Base-by-base conservation (phyloP, 768 basidiomycete species). In the Tremella fuciformis region DNA sequence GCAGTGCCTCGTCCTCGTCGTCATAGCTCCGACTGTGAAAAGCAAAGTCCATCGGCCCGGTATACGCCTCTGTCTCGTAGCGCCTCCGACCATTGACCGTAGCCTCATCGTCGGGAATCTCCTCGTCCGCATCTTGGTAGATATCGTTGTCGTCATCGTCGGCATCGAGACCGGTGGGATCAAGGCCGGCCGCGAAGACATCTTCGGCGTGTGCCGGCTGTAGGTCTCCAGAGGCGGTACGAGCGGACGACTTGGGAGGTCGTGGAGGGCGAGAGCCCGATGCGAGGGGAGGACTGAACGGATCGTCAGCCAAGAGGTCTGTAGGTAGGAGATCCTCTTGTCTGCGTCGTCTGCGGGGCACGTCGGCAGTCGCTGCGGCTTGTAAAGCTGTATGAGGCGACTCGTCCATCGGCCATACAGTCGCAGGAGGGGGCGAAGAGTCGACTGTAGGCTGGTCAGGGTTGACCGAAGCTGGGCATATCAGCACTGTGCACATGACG, bases 1-100 rank as follows among this genome's bases (percentile, higher is more conserved):
- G 91, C 47, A 94, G 78, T 66, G 88, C 86, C 21, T 83, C 84
- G 66, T 94, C 91, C 51, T 92, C 91, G 63, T 93, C 91, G 62
- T 92, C 91, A 64, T 74, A 75, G 46, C 57, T 59, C 55, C 69
- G 56, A 34, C 55, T 59, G 9, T 70, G 61, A 39, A 59, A 59
- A 18, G 65, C 47, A 44, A 71, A 71, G 53, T 71, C 69, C 24
- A 44, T 58, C 13, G 65, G 64, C 47, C 59, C 65, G 53, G 47
- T 52, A 56, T 68, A 67, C 24, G 50, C 26, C 26, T 63, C 60
- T 24, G 67, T 55, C 1, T 59, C 62, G 13, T 26, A 19, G 6
- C 22, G 50, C 24, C 50, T 39, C 16, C 50, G 53, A 25, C 16
- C 58, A 24, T 59, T 58, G 39, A 59, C 54, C 18, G 56, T 39